Conservation (phyloP, 2,329 filamentous ascomycete genomes). For the Xenoacremonium recifei region DNA sequence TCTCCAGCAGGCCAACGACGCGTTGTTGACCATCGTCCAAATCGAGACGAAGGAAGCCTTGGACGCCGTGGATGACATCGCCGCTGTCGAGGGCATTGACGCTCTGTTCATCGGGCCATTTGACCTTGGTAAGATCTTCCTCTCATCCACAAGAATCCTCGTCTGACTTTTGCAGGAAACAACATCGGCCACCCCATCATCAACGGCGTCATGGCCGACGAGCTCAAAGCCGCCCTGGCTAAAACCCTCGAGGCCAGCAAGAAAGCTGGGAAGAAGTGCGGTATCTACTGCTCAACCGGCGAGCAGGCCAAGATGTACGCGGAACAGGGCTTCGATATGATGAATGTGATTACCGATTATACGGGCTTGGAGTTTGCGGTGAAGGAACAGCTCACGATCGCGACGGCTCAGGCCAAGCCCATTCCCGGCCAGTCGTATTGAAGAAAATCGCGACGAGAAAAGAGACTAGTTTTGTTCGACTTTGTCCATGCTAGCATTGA, state of each 20-base stretch:
- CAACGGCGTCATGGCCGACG: conserved; percentile 55
- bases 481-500: conserved; percentile 67
- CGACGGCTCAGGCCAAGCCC: conserved; percentile 39
- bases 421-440: conserved; percentile 42
- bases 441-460: not conserved
- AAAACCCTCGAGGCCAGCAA: conserved; percentile 56
- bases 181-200: conserved; percentile 63
- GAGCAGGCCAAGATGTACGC: conserved; percentile 55
- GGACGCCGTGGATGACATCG: conserved; percentile 60
- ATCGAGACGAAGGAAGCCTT: conserved; percentile 66
- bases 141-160: too few species aligned
- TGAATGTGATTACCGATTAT: conserved; percentile 56
- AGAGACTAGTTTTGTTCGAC: conserved; percentile 36
- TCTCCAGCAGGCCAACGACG: conserved; percentile 48
- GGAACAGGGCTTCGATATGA: conserved; percentile 60
- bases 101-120: conserved; percentile 66
- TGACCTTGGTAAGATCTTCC: conserved; percentile 49
- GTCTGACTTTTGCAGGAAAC: conserved; percentile 40
- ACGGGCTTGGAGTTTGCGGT: conserved; percentile 46
- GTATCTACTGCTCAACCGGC: conserved; percentile 56
- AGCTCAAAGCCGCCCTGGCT: conserved; percentile 58
- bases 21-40: conserved; percentile 63
- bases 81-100: conserved; percentile 58
- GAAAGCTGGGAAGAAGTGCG: conserved; percentile 64
- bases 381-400: conserved; percentile 45